phyloP scores from a whole-genome alignment of 2,329 filamentous ascomycete species.

The Aspergillus transmontanensis region DNA sequence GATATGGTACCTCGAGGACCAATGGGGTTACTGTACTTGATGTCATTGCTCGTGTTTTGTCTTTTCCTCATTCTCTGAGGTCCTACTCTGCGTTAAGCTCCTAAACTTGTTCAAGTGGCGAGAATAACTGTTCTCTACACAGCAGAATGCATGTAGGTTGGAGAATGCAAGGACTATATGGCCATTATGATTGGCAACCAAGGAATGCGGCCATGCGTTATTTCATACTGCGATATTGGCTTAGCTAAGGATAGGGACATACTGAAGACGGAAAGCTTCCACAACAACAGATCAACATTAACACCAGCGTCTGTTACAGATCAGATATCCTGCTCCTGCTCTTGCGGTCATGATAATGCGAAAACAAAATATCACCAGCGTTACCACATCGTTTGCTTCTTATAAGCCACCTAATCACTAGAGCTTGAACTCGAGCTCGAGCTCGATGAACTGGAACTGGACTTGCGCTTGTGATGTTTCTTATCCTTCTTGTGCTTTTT shows the following conservation, averaged over 20 bases:
- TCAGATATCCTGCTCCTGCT: background rate
- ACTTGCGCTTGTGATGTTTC: slow-evolving; percentile 14
- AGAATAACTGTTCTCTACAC: background rate
- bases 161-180: background rate
- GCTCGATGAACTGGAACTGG: slow-evolving; percentile 20
- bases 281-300: background rate
- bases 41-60: background rate
- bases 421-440: slow-evolving; percentile 22
- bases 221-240: background rate
- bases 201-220: background rate
- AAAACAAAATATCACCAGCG: background rate
- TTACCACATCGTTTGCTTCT: background rate
- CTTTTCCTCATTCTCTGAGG: background rate
- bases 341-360: background rate
- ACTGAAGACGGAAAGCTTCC: background rate
- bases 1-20: background rate
- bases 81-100: background rate
- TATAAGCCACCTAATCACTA: slow-evolving; percentile 7
- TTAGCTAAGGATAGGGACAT: background rate
- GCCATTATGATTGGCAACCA: background rate
- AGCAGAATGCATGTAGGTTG: background rate
- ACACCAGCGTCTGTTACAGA: background rate
- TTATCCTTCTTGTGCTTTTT: slow-evolving; percentile 24
- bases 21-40: background rate
- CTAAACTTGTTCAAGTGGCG: background rate